phyloP scores from a whole-genome alignment of 257 asterid genomes.

The Gentiana macrophylla region DNA sequence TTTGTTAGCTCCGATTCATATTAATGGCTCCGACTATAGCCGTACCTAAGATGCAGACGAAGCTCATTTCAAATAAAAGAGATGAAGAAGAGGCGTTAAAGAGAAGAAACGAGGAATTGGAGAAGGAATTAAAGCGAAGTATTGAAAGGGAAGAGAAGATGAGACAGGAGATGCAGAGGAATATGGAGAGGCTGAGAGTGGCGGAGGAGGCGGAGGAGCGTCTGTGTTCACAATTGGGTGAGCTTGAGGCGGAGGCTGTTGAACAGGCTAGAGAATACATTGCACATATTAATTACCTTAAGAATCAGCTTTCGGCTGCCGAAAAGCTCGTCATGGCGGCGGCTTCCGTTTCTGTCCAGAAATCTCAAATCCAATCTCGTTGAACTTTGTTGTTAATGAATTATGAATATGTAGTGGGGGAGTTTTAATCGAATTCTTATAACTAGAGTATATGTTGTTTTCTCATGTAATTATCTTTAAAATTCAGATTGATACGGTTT shows the following conservation, averaged over 20 bases:
- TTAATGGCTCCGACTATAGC: conserved; percentile 41
- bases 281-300: conserved; percentile 25
- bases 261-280: conserved; percentile 47
- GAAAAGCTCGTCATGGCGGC: conserved; percentile 19
- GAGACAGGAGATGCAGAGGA: conserved; percentile 35
- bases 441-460: background rate
- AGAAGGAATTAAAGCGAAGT: conserved; percentile 43
- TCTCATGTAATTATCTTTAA: background rate
- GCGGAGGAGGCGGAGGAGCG: conserved; percentile 92
- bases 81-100: conserved; percentile 26
- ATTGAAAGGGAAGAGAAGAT: conserved; percentile 49
- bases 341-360: conserved; percentile 9
- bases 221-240: conserved; percentile 72
- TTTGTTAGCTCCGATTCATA: too few relatives aligned
- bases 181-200: conserved; percentile 43
- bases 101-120: conserved; percentile 65
- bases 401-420: background rate
- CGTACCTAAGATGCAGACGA: conserved; percentile 7
- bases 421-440: background rate
- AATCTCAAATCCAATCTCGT: too few relatives aligned
- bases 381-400: background rate
- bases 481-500: background rate
- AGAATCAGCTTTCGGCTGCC: conserved; percentile 39
- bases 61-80: conserved; percentile 5
- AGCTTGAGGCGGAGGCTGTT: conserved; percentile 77